A percentile compares a stretch with the other conserved stretches of the same genome.
Evolutionary conservation across 2,329 filamentous ascomycete genomes (phyloP).

Genomic region (Fusarium protoensiforme): DNA sequence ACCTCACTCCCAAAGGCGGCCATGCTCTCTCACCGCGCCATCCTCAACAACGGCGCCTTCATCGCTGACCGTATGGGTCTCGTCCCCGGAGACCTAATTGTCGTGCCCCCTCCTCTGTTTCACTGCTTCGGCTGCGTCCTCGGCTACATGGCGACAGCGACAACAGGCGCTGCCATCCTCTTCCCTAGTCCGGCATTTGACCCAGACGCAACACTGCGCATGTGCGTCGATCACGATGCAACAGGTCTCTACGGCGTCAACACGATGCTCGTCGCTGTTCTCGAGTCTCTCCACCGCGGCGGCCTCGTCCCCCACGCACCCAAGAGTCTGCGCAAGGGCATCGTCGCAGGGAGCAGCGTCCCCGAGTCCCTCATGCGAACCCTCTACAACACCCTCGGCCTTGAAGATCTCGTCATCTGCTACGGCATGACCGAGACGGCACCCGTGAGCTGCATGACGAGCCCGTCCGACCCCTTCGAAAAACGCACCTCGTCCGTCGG

Average conservation of each 20-base stretch:
- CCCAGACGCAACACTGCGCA: slow-evolving; percentile 74
- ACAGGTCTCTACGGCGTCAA: slow-evolving; percentile 86
- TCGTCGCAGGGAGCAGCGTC: slow-evolving; percentile 88
- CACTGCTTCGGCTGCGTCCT: slow-evolving; percentile 92
- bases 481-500: slow-evolving; percentile 83
- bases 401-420: slow-evolving; percentile 88
- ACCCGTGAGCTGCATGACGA: slow-evolving; percentile 84
- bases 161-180: slow-evolving; percentile 80
- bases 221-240: slow-evolving; percentile 63
- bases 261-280: slow-evolving; percentile 92
- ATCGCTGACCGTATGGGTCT: slow-evolving; percentile 90
- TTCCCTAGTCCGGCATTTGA: slow-evolving; percentile 91
- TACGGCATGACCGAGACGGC: slow-evolving; percentile 97
- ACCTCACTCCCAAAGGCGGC: slow-evolving; percentile 92
- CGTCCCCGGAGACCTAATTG: slow-evolving; percentile 77
- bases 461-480: slow-evolving; percentile 77
- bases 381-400: slow-evolving; percentile 78
- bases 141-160: slow-evolving; percentile 96
- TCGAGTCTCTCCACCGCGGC: slow-evolving; percentile 75
- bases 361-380: slow-evolving; percentile 83
- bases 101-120: slow-evolving; percentile 88
- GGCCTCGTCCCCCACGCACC: slow-evolving; percentile 38
- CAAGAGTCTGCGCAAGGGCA: slow-evolving; percentile 79
- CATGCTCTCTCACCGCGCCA: slow-evolving; percentile 84
- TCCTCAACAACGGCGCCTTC: slow-evolving; percentile 90